Evolutionary conservation across 1,284 basidiomycete species (phyloP).

Genomic region (Coriolopsis trogii): DNA sequence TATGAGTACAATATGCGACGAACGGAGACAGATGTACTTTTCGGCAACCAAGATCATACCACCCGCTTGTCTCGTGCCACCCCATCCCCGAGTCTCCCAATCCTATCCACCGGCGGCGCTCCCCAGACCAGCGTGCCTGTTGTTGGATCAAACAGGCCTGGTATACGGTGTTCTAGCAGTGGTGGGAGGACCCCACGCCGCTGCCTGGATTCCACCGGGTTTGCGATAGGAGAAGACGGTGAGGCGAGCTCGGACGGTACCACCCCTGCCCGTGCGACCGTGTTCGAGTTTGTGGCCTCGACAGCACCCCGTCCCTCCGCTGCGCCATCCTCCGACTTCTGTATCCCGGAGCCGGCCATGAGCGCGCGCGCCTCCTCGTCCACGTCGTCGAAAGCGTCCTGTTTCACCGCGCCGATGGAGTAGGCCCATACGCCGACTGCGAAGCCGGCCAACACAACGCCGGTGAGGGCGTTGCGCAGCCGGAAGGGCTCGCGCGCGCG

Average conservation of each 20-base stretch:
- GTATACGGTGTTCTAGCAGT: conserved; percentile 47
- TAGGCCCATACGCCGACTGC: conserved; percentile 89
- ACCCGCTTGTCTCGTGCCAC: conserved; percentile 9
- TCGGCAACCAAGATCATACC: conserved; percentile 1
- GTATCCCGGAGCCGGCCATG: conserved; percentile 40
- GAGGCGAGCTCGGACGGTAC: background rate
- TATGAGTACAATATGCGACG: conserved; percentile 19
- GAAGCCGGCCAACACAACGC: conserved; percentile 73
- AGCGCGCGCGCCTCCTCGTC: conserved; percentile 74
- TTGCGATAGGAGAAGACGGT: background rate
- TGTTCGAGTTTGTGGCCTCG: conserved; percentile 9
- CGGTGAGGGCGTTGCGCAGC: conserved; percentile 80
- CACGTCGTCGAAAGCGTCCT: conserved; percentile 88
- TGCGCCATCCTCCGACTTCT: conserved; percentile 29
- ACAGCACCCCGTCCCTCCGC: conserved; percentile 19
- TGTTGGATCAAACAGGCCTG: conserved; percentile 57
- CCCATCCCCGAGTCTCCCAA: conserved; percentile 43
- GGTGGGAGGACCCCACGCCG: conserved; percentile 48
- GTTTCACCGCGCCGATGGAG: conserved; percentile 91
- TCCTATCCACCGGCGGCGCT: conserved; percentile 65
- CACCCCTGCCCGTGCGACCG: background rate
- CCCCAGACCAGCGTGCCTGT: conserved; percentile 68
- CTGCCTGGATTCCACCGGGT: conserved; percentile 3
- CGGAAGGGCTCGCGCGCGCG: conserved; percentile 88
- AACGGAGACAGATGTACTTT: conserved; percentile 15